Evolutionary conservation across 352 stramenopile genomes (phyloP), one percentile per base, ranked within the genome.

Genomic region (Phytophthora citrophthora): DNA sequence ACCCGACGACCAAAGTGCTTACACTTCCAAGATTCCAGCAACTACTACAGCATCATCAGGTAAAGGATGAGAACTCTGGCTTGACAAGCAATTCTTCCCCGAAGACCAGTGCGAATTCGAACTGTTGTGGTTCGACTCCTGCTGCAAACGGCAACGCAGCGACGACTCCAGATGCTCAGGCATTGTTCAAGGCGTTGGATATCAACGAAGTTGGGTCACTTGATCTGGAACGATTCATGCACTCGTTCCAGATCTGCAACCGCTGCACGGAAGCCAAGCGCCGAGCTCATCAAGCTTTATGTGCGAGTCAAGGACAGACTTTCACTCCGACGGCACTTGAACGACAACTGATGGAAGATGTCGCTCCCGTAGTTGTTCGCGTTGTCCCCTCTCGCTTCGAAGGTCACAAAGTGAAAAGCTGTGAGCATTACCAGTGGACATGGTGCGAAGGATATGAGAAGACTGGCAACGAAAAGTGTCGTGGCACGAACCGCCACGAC

Each of bases 211-310:
- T 61, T 5, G 83, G 83, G 3, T 70, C 61, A 10, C 47, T 93
- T 11, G 75, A 89, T 27, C 58, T 94, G 3, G 83, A 94, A 49
- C 68, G 54, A n/a, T 94, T 94, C 53, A 90, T 92, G 81, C 86
- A 71, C 63, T 91, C 86, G 56, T 94, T 93, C 67, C 86, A 94
- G 61, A 94, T 94, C 61, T 94, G 83, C 67, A 94, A 94, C 65
- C 86, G 86, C 11, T 93, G 86, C 49, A 94, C 86, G 5, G 83
- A 94, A 43, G 68, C 77, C 26, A 94, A 94, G 55, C 82, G 86
- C 8, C 80, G 82, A 46, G 80, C 81, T 1, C 69, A 89, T 40
- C 77, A 85, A 64, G 80, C 78, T 3, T 46, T 84, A 2, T 87
- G 76, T 36, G 79, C 81, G 0, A 83, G 76, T 23, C 81, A 90